Conservation (phyloP, 495 filamentous ascomycete genomes). For the Schizothecium vesticola region DNA sequence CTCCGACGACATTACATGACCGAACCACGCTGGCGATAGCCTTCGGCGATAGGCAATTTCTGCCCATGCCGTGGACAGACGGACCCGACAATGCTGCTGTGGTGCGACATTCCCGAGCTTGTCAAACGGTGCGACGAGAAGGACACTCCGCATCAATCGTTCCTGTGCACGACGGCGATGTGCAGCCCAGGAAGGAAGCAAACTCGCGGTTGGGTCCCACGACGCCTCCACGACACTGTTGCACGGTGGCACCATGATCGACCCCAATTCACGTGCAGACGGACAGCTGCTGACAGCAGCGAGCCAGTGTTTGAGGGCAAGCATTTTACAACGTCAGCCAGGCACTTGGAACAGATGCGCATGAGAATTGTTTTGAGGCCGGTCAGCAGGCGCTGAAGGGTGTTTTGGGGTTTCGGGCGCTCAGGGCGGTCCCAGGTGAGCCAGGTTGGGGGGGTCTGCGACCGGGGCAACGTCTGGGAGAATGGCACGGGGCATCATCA, state of each 20-base stretch:
- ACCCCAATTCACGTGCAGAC: not conserved
- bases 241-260: not conserved
- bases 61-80: not conserved
- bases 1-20: not conserved
- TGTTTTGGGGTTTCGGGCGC: not conserved
- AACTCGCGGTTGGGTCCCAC: not conserved
- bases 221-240: not conserved
- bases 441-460: not conserved
- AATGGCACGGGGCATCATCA: not conserved
- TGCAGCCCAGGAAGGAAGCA: not conserved
- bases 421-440: too few species aligned
- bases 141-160: not conserved
- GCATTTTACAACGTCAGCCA: not conserved
- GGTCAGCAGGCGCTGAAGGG: not conserved
- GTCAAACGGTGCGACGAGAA: not conserved
- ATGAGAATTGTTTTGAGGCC: not conserved
- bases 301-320: not conserved
- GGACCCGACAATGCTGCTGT: not conserved
- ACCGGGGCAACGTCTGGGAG: not conserved
- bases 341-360: not conserved
- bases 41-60: not conserved
- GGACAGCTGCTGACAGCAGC: not conserved
- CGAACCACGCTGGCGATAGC: not conserved
- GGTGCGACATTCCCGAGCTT: not conserved
- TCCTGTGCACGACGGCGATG: not conserved